Evolutionary conservation across 164 flowering plant species (phyloP).

Genomic region (grape (Vitis vinifera)): DNA sequence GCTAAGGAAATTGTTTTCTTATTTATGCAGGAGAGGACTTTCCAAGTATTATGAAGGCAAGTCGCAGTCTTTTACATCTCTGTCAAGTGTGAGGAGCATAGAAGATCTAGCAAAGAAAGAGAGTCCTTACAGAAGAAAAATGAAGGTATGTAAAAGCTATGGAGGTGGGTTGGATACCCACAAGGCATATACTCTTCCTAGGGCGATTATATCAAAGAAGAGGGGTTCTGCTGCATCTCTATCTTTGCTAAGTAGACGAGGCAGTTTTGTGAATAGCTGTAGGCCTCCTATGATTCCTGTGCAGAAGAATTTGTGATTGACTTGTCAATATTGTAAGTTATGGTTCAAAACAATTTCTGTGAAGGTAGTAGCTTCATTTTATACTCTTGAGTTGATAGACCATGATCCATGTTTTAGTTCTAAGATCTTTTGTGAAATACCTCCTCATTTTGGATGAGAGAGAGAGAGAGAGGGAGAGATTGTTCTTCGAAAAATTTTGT

Average conservation of each 20-base stretch:
- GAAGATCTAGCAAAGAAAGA: conserved; percentile 74
- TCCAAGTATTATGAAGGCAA: conserved; percentile 74
- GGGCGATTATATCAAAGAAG: conserved; percentile 57
- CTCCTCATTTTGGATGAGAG: too few species aligned
- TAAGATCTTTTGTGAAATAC: too few species aligned
- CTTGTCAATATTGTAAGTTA: neutral
- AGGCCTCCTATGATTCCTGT: conserved; percentile 41
- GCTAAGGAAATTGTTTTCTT: neutral
- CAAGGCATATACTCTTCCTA: conserved; percentile 43
- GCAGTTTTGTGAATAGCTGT: conserved; percentile 17
- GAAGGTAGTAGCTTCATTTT: too few species aligned
- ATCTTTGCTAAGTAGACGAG: conserved; percentile 31
- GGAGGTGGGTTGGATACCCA: conserved; percentile 44
- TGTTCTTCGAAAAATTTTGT: too few species aligned
- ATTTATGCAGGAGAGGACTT: conserved; percentile 72
- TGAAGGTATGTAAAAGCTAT: conserved; percentile 65
- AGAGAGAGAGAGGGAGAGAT: too few species aligned
- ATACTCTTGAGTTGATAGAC: too few species aligned
- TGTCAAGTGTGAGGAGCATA: conserved; percentile 54
- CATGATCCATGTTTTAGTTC: too few species aligned
- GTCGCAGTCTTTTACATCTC: conserved; percentile 71
- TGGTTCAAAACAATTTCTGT: neutral
- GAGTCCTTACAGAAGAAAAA: conserved; percentile 42
- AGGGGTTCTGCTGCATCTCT: conserved; percentile 34
- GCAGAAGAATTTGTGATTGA: conserved; percentile 24